Evolutionary conservation across 2,329 filamentous ascomycete species (phyloP), one percentile per base, ranked within the genome.

Genomic region (Colletotrichum scovillei): DNA sequence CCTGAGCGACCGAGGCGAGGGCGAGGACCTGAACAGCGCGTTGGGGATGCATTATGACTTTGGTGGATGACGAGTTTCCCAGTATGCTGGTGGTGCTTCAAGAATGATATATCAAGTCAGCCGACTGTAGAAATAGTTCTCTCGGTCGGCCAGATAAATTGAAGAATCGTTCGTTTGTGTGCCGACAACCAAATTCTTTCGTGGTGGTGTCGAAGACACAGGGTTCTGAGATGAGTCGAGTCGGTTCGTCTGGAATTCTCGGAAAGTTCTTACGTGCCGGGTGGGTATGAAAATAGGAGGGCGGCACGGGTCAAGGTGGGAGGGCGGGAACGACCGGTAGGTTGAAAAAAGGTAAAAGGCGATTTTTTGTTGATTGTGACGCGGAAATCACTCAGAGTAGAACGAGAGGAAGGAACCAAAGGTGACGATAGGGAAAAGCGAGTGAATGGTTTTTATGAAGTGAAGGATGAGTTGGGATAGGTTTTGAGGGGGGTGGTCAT

Each of bases 1-100:
- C 88, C 76, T 89, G 86, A 57, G 85, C 85, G 49, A 87, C 81
- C 58, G 82, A 81, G 56, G 86, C 86, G 76, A 88, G 80, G 74
- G 89, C 78, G 69, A 90, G 79, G 72, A 89, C 78, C 77, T 86
- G 82, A 42, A 88, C 72, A 63, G 87, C 76, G 70, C 84, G 84
- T 67, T 81, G 81, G 32, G 85, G 80, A 78, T 86, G 86, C 89
- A 91, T 90, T 69, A 64, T 82, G 79, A 52, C 58, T 72, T 26
- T 30, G 26, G 14, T 42, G 11, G 5, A 26, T 11, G 32, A 19
- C 16, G n/a, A 14, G 9, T 22, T 16, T 55, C 26, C 8, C 30
- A 24, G 8, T 42, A 19, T 42, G 11, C 11, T 42, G 22, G 11
- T 19, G 46, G 32, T 62, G 35, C 9, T 12, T 30, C 32, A 59